These are phyloP conservation scores for Aulographum hederae DNA, from an alignment of 2,329 filamentous ascomycete species.

Conservation along the genomic window DNA sequence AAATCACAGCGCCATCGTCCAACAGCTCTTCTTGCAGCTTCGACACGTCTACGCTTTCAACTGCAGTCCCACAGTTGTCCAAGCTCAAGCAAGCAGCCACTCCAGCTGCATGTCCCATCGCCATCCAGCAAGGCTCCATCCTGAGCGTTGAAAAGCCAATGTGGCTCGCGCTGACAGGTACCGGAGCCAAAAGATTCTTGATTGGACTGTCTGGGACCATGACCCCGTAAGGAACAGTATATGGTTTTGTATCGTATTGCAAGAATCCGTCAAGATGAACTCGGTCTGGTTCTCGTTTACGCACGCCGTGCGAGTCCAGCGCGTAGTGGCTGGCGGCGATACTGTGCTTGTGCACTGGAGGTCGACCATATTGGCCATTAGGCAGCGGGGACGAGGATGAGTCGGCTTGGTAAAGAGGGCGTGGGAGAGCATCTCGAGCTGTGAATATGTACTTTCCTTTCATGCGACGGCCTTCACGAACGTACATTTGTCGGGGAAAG, in stretches of 20 bases:
- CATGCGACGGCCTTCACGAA: constrained; percentile 13
- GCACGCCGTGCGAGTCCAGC: constrained; percentile 5
- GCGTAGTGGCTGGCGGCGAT: constrained; percentile 4
- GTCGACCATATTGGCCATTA: neutral
- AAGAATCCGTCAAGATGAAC: constrained; percentile 5
- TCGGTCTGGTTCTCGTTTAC: constrained; percentile 3
- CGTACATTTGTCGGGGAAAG: constrained; percentile 12
- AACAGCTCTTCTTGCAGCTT: neutral
- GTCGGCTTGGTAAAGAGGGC: no score
- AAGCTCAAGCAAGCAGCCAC: neutral
- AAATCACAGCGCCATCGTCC: neutral
- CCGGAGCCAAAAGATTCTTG: constrained; percentile 4
- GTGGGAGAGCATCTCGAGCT: constrained; percentile 2
- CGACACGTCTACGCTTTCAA: neutral
- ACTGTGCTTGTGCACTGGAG: constrained; percentile 2
- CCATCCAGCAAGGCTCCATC: constrained; percentile 6
- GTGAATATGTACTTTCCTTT: constrained; percentile 10
- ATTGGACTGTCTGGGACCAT: constrained; percentile 1
- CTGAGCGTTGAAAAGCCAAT: constrained; percentile 4
- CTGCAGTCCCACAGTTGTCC: neutral
- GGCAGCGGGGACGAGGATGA: no score
- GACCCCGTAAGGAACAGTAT: constrained; percentile 4
- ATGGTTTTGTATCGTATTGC: constrained; percentile 1
- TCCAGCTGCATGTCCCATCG: constrained; percentile 5
- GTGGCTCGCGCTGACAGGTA: constrained; percentile 2